phyloP scores from a whole-genome alignment of 225 moss, liverwort and hornwort species.

The Asterella californica region DNA sequence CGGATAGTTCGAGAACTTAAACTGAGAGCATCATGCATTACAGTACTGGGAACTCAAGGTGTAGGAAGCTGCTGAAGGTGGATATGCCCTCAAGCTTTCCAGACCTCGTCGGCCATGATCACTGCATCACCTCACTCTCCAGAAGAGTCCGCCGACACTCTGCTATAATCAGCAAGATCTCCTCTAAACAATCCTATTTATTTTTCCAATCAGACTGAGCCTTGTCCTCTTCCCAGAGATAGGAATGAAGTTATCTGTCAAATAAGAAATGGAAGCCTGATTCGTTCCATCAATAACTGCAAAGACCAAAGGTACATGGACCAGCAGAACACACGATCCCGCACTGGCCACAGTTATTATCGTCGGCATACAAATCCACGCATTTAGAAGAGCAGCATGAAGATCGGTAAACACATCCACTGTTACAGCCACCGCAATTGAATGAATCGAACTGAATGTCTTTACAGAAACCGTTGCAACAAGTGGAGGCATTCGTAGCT shows the following conservation, averaged over 20 bases:
- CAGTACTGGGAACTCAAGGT: no score
- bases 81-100: no score
- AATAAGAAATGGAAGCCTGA: background rate
- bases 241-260: background rate
- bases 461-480: conserved; percentile 32
- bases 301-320: conserved; percentile 32
- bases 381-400: conserved; percentile 29
- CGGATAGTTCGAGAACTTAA: no score
- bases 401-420: conserved; percentile 15
- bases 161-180: background rate
- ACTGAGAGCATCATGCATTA: no score
- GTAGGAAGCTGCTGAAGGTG: no score
- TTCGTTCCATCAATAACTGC: conserved; percentile 25
- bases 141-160: background rate
- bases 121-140: background rate
- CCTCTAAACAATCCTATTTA: background rate
- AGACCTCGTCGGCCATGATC: background rate
- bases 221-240: background rate
- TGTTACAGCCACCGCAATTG: conserved; percentile 35
- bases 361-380: conserved; percentile 7
- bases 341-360: conserved; percentile 31
- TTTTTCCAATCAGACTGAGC: background rate
- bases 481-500: conserved; percentile 25
- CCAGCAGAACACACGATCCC: conserved; percentile 13
- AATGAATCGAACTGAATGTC: conserved; percentile 31